These are phyloP conservation scores for Cyclostephanos tholiformis DNA, from an alignment of 108 stramenopile species.

Conservation along the genomic window DNA sequence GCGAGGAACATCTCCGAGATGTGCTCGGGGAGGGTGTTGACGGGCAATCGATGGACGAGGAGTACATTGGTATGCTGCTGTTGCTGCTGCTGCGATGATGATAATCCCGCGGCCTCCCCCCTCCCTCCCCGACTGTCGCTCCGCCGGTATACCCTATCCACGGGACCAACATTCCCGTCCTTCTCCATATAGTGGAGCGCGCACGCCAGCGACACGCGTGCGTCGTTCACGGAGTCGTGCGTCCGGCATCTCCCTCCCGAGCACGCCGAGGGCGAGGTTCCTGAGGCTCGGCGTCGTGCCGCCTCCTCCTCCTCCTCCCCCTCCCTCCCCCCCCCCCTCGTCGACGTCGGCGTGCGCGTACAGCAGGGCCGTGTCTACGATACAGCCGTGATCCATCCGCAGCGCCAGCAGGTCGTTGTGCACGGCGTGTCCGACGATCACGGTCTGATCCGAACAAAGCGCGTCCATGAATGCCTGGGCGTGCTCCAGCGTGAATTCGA, in stretches of 20 bases:
- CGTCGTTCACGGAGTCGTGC: conserved; percentile 92
- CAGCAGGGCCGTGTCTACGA: conserved; percentile 89
- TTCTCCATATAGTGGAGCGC: conserved; percentile 48
- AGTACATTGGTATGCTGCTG: conserved; percentile 41
- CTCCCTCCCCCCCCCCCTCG: background rate
- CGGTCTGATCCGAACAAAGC: conserved; percentile 90
- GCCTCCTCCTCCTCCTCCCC: background rate
- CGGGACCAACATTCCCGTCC: conserved; percentile 61
- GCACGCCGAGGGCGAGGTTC: conserved; percentile 63
- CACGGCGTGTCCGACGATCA: conserved; percentile 92
- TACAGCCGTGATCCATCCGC: conserved; percentile 80
- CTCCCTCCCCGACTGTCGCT: conserved; percentile 9
- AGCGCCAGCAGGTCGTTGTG: conserved; percentile 91
- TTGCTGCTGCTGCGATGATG: background rate
- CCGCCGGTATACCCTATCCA: conserved; percentile 53
- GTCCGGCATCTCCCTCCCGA: conserved; percentile 75
- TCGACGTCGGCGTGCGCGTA: conserved; percentile 32
- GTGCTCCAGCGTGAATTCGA: conserved; percentile 90
- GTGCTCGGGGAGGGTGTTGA: conserved; percentile 46
- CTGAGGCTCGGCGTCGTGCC: conserved; percentile 65
- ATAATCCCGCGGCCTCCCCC: background rate
- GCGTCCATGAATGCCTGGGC: conserved; percentile 93
- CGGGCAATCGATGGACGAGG: conserved; percentile 85
- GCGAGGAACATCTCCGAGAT: conserved; percentile 73
- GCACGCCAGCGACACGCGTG: conserved; percentile 68